Conservation (phyloP, 2,329 filamentous ascomycete genomes). For the Drechslerella dactyloides region DNA sequence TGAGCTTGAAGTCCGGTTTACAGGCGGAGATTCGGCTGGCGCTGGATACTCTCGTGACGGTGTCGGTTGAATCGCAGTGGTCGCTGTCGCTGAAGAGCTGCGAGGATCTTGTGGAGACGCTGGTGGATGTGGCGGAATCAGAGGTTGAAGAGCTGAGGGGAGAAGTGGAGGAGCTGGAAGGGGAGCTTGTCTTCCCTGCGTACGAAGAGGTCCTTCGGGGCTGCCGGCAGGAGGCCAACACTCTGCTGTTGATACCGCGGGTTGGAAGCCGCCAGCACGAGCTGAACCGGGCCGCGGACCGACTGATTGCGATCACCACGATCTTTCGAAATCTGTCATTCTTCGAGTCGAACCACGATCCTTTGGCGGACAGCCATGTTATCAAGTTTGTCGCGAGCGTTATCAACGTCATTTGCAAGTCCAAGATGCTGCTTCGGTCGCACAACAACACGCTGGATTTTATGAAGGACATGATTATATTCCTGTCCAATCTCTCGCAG, state of each 20-base stretch:
- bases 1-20: slow-evolving; percentile 87
- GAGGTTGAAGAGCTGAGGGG: slow-evolving; percentile 85
- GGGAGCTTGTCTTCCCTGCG: slow-evolving; percentile 78
- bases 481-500: slow-evolving; percentile 86
- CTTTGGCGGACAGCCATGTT: slow-evolving; percentile 76
- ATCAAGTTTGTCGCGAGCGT: slow-evolving; percentile 83
- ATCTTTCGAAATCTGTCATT: slow-evolving; percentile 94
- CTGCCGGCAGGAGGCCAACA: slow-evolving; percentile 75
- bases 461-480: slow-evolving; percentile 91
- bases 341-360: slow-evolving; percentile 74
- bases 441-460: slow-evolving; percentile 89
- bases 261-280: slow-evolving; percentile 81
- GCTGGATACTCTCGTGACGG: slow-evolving; percentile 77
- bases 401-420: slow-evolving; percentile 85
- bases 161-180: slow-evolving; percentile 81
- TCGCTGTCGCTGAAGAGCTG: slow-evolving; percentile 75
- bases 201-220: slow-evolving; percentile 87
- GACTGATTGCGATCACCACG: slow-evolving; percentile 86
- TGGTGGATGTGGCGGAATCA: slow-evolving; percentile 89
- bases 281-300: slow-evolving; percentile 83
- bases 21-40: slow-evolving; percentile 88
- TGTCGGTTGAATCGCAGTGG: slow-evolving; percentile 70
- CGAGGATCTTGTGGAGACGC: slow-evolving; percentile 84
- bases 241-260: slow-evolving; percentile 72
- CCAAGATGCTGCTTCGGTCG: slow-evolving; percentile 81